Evolutionary conservation across 2,329 filamentous ascomycete genomes (phyloP), one percentile per base, ranked within the genome.

Genomic region (Torrubiella hemipterigena): DNA sequence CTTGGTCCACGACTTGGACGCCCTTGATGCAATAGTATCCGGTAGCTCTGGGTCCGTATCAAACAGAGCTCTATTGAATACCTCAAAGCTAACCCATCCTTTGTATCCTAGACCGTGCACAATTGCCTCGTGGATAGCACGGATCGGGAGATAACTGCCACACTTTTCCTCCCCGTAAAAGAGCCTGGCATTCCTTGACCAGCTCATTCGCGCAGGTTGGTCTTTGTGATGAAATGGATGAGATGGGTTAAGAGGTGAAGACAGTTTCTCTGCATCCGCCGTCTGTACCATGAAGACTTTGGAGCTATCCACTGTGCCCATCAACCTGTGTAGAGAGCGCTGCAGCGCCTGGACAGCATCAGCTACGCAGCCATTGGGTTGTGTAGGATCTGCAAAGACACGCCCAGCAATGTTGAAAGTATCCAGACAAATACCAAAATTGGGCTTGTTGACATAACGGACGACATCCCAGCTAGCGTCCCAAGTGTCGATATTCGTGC

Each of bases 231-330:
- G 52, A 22, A 55, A 56, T 3, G 44, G 37, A 27, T 61, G 56
- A 0, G 48, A 55, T 4, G 61, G 68, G 49, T 35, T 20, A 6
- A 85, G 51, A 0, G 79, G 79, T 12, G 54, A 44, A 0, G 51
- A 46, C 8, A 85, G 59, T 5, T 67, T 58, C 49, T 83, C 77
- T 1, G 73, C 81, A 45, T 86, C 80, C 7, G 81, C 80, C 7
- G 85, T 64, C 49, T 87, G 81, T 6, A 87, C 65, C 46, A 79
- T 82, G 43, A 83, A 81, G 1, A 87, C 63, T 51, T 81, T 83
- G 25, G 55, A 49, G 5, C 70, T 56, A 38, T 81, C 69, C 11
- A 84, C 56, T 0, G 54, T 57, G 2, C 55, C 39, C 1, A 73
- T 52, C 8, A 84, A 54, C 5, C 64, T 56, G 17, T 55, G 46